Evolutionary conservation across 139 green algal genomes (phyloP).

Genomic region (Micractinium sp.): DNA sequence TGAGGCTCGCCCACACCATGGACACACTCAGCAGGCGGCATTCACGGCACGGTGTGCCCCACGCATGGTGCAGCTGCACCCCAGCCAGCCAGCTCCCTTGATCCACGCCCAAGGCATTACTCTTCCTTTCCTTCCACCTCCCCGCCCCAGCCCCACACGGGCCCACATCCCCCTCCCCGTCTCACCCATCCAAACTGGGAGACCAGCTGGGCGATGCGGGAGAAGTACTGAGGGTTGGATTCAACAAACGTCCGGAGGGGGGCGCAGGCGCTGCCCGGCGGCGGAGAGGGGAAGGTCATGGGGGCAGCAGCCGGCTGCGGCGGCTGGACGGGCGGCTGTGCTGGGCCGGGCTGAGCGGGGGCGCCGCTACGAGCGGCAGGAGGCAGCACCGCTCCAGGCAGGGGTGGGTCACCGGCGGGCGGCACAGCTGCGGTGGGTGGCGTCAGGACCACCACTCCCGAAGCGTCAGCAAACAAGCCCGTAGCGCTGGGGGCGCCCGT

Average conservation of each 20-base stretch:
- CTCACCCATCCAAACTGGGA: constrained; percentile 26
- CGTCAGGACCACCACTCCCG: neutral
- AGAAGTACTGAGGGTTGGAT: neutral
- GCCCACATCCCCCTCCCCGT: too few species aligned
- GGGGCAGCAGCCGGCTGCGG: too few species aligned
- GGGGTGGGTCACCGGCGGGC: too few species aligned
- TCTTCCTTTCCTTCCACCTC: neutral
- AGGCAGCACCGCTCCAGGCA: too few species aligned
- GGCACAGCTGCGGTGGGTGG: neutral
- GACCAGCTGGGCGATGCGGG: constrained; percentile 3
- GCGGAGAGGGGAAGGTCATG: too few species aligned
- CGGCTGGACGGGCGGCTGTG: too few species aligned
- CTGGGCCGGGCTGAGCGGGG: neutral
- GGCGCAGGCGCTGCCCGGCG: neutral
- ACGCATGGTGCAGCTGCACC: neutral
- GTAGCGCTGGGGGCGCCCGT: neutral
- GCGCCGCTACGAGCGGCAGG: neutral
- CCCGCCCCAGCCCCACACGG: neutral
- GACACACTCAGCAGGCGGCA: too few species aligned
- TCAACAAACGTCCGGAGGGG: neutral
- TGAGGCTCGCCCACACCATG: neutral
- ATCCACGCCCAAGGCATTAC: too few species aligned
- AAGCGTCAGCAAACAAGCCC: neutral
- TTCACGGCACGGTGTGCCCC: neutral
- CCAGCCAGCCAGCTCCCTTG: neutral